Percentiles rank a stretch among this genome's conserved stretches.
phyloP scores from a whole-genome alignment of 805 yeast species.

The Nakazawaea laoshanensis region DNA sequence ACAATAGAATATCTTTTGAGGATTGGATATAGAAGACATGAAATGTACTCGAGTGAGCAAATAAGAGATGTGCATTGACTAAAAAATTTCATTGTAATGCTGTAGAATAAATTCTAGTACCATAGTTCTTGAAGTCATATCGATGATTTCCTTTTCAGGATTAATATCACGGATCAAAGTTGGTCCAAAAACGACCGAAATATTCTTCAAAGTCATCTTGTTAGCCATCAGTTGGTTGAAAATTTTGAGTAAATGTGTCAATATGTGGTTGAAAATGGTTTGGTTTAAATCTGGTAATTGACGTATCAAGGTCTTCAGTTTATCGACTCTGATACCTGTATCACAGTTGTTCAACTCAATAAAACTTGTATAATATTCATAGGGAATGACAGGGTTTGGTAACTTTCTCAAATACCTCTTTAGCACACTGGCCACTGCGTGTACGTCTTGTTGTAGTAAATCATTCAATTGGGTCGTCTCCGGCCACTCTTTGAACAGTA shows the following conservation, averaged over 20 bases:
- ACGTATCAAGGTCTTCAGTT: constrained; percentile 35
- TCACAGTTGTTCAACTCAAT: constrained; percentile 32
- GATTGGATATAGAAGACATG: constrained; percentile 62
- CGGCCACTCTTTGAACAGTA: constrained; percentile 20
- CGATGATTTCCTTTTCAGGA: constrained; percentile 76
- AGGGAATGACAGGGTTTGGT: constrained; percentile 80
- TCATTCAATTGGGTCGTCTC: constrained; percentile 25
- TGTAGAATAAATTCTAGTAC: constrained; percentile 65
- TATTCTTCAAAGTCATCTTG: constrained; percentile 75
- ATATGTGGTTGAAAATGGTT: constrained; percentile 43
- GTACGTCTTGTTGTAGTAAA: constrained; percentile 53
- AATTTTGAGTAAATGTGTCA: constrained; percentile 59
- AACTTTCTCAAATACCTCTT: constrained; percentile 81
- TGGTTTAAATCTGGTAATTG: constrained; percentile 64
- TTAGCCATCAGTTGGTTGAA: constrained; percentile 45
- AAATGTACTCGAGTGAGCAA: constrained; percentile 62
- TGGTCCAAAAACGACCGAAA: constrained; percentile 93
- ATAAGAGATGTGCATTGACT: constrained; percentile 55
- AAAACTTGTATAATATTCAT: constrained; percentile 54
- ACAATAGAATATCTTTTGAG: constrained; percentile 82
- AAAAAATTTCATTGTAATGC: constrained; percentile 33
- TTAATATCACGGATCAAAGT: constrained; percentile 72
- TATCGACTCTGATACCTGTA: constrained; percentile 29
- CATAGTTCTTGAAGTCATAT: constrained; percentile 74
- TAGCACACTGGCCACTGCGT: constrained; percentile 79